Evolutionary conservation across 2,329 filamentous ascomycete genomes (phyloP).

Genomic region (Xylariomycetidae sp.): DNA sequence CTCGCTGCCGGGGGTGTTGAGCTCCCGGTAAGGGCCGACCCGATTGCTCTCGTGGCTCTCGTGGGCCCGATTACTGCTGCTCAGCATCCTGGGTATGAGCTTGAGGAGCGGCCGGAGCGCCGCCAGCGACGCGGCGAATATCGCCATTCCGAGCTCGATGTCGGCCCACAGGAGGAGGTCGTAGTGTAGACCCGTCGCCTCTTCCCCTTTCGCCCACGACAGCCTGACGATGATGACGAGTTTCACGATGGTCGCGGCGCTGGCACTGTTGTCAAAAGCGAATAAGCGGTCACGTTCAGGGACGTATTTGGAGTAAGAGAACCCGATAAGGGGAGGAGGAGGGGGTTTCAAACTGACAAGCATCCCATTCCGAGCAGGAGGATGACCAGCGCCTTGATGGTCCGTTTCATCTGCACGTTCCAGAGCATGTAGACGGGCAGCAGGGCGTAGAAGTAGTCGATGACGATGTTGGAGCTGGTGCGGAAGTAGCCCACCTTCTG

Average conservation of each 20-base stretch:
- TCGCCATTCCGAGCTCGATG: conserved; percentile 26
- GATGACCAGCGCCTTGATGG: conserved; percentile 24
- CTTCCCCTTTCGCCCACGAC: conserved; percentile 14
- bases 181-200: conserved; percentile 21
- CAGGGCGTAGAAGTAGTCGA: conserved; percentile 30
- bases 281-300: conserved; percentile 3
- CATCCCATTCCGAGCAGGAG: conserved; percentile 25
- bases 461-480: conserved; percentile 28
- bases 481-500: conserved; percentile 26
- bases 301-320: not conserved
- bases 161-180: conserved; percentile 28
- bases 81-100: conserved; percentile 15
- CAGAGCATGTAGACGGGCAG: conserved; percentile 25
- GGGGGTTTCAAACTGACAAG: conserved; percentile 20
- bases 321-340: not conserved
- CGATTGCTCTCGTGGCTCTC: conserved; percentile 10
- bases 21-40: conserved; percentile 7
- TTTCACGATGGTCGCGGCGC: conserved; percentile 29
- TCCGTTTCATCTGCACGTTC: conserved; percentile 21
- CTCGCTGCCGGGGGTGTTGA: too few species aligned
- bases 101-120: conserved; percentile 26
- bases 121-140: conserved; percentile 25
- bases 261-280: conserved; percentile 19
- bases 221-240: conserved; percentile 26
- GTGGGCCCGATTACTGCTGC: conserved; percentile 3